These are phyloP conservation scores for Stachybotrys chlorohalonatus DNA, from an alignment of 2,329 filamentous ascomycete species.

Conservation along the genomic window DNA sequence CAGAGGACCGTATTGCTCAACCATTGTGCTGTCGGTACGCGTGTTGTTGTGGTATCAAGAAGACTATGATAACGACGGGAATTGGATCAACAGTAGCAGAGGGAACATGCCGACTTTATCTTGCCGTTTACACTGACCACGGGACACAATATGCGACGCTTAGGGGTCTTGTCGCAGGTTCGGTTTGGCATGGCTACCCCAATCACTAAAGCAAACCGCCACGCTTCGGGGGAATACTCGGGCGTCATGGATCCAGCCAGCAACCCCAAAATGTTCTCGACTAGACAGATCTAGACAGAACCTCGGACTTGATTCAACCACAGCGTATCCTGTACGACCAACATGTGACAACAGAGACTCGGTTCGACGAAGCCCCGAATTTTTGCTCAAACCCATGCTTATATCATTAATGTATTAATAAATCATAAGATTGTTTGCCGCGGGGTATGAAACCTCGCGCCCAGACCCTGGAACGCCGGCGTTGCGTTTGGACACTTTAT, in stretches of 20 bases:
- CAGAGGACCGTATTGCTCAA: constrained; percentile 30
- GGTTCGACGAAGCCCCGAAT: background rate
- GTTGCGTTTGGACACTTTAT: background rate
- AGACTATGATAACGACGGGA: background rate
- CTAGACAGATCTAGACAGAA: background rate
- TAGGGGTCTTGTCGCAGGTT: background rate
- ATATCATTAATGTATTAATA: background rate
- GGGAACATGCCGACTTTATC: background rate
- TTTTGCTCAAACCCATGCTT: background rate
- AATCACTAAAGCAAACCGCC: background rate
- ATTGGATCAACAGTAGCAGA: background rate
- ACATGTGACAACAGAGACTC: too few relatives aligned
- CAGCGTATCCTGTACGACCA: background rate
- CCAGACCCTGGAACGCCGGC: background rate
- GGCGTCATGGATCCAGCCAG: background rate
- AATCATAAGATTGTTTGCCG: background rate
- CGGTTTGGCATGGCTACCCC: background rate
- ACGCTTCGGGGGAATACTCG: background rate
- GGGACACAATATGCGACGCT: background rate
- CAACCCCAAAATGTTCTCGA: background rate
- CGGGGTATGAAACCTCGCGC: background rate
- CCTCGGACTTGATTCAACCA: background rate
- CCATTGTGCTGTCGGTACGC: constrained; percentile 4
- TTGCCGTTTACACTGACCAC: background rate
- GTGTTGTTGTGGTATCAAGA: background rate